Percentiles rank a stretch among this genome's conserved stretches.
Evolutionary conservation across 2,329 filamentous ascomycete genomes (phyloP).

Genomic region (Chaetomiaceae sp.): DNA sequence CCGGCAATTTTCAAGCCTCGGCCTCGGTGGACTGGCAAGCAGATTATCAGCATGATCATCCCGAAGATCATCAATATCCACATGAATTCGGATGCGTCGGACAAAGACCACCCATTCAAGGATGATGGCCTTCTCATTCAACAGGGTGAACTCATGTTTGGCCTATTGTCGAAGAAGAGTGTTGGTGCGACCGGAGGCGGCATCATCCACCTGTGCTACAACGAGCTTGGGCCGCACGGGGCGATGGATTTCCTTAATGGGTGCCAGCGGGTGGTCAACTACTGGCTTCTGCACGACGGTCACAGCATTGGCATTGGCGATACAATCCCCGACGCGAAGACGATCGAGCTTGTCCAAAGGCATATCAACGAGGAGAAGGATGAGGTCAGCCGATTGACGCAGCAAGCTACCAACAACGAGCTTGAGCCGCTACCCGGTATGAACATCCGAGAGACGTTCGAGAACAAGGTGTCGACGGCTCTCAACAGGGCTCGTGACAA

Average conservation of each 20-base stretch:
- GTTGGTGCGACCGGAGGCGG: conserved; percentile 85
- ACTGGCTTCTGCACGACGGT: conserved; percentile 94
- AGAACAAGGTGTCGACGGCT: conserved; percentile 91
- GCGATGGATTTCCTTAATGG: conserved; percentile 96
- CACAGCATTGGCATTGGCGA: conserved; percentile 99
- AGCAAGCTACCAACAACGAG: conserved; percentile 73
- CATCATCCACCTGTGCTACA: conserved; percentile 93
- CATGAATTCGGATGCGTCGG: conserved; percentile 54
- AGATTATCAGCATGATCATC: conserved; percentile 90
- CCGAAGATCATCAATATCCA: conserved; percentile 79
- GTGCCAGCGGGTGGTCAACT: conserved; percentile 88
- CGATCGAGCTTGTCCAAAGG: conserved; percentile 76
- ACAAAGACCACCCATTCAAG: conserved; percentile 55
- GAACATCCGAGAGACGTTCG: conserved; percentile 97
- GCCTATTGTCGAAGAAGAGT: conserved; percentile 86
- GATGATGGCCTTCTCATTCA: conserved; percentile 80
- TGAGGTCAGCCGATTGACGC: conserved; percentile 70
- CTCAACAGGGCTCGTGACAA: conserved; percentile 75
- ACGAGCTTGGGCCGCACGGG: conserved; percentile 79
- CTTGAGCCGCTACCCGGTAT: conserved; percentile 95
- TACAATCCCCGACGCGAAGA: conserved; percentile 82
- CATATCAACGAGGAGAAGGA: conserved; percentile 77
- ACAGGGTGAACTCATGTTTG: conserved; percentile 83
- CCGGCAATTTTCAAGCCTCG: conserved; percentile 91
- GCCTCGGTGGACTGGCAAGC: conserved; percentile 96